A percentile compares a stretch with the other conserved stretches of the same genome.
Evolutionary conservation across 768 basidiomycete species (phyloP).

Genomic region (Xerocomellus chrysenteron): DNA sequence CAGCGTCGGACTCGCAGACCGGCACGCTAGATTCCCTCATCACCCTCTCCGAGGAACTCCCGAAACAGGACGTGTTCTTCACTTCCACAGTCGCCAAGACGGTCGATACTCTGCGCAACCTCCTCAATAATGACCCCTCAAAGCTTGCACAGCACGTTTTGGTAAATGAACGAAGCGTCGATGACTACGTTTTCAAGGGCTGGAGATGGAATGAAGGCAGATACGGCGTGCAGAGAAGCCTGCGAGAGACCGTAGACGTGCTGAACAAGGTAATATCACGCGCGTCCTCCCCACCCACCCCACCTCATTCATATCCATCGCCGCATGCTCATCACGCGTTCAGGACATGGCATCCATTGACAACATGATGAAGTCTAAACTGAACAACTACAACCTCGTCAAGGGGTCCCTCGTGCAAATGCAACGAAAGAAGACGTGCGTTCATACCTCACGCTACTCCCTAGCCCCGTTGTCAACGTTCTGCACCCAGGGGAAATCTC

Average conservation of each 20-base stretch:
- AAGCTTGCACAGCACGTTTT: conserved; percentile 74
- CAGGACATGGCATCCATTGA: conserved; percentile 94
- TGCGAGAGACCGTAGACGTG: conserved; percentile 82
- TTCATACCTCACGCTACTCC: conserved; percentile 10
- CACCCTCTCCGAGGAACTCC: conserved; percentile 85
- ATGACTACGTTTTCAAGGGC: conserved; percentile 71
- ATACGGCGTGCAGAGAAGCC: conserved; percentile 78
- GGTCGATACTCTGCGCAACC: conserved; percentile 88
- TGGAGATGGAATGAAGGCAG: conserved; percentile 97
- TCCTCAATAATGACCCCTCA: conserved; percentile 82
- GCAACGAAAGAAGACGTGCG: conserved; percentile 91
- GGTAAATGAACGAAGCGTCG: conserved; percentile 76
- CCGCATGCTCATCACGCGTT: conserved; percentile 25
- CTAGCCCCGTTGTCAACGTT: conserved; percentile 4
- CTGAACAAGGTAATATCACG: conserved; percentile 69
- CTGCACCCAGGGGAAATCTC: conserved; percentile 76
- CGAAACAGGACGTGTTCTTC: conserved; percentile 88
- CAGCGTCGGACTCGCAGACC: conserved; percentile 51
- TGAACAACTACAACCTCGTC: conserved; percentile 88
- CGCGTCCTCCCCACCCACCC: conserved; percentile 9
- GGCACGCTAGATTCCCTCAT: conserved; percentile 92
- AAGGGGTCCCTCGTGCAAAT: conserved; percentile 91
- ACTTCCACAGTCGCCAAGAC: conserved; percentile 87
- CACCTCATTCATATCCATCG: conserved; percentile 18
- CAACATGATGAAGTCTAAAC: conserved; percentile 87